Base-by-base conservation (phyloP, 2,329 filamentous ascomycete genomes). In the Aaosphaeria arxii region DNA sequence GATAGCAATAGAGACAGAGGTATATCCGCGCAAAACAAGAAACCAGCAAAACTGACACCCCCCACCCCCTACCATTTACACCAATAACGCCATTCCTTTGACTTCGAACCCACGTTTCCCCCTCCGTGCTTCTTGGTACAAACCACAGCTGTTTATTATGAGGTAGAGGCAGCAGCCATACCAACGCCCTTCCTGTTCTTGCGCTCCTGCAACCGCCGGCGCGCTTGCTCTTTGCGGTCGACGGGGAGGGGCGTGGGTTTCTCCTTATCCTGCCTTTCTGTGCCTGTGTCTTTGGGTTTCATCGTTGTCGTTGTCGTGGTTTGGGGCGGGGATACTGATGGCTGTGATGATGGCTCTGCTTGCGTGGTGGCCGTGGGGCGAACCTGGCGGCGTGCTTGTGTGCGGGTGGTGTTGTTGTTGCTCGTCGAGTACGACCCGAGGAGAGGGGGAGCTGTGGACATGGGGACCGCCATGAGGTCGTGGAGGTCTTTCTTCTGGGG, bases 171-270 rank as follows among this genome's bases (percentile, higher is more conserved):
- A 24, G 17, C 17, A 24, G 17, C 17, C 17, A 24, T 24, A 4
- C 33, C 33, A 9, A 9, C 33, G n/a, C n/a, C 33, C 33, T 36
- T 36, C 51, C 59, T 48, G 48, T 55, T 58, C 55, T 57, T 69
- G 49, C 58, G 56, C 45, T 61, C 60, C 41, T 51, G 53, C 5
- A 68, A 53, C 11, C 64, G 50, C 41, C 51, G 52, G 40, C 53
- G 60, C 11, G 66, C 65, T 30, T 60, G 52, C 40, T 55, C 56
- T 46, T 64, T 66, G 5, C 63, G 57, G 33, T 66, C 61, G 7
- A 43, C 24, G 24, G 41, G 31, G 4, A 53, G 51, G 28, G 55
- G 28, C 42, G 50, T 48, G 9, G 50, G 53, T 13, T 55, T 51
- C 11, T 62, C 61, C 5, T 52, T 53, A 36, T 49, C 56, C 28